Base-by-base conservation (phyloP, 106 monocot species). In the Acorus gramineus region DNA sequence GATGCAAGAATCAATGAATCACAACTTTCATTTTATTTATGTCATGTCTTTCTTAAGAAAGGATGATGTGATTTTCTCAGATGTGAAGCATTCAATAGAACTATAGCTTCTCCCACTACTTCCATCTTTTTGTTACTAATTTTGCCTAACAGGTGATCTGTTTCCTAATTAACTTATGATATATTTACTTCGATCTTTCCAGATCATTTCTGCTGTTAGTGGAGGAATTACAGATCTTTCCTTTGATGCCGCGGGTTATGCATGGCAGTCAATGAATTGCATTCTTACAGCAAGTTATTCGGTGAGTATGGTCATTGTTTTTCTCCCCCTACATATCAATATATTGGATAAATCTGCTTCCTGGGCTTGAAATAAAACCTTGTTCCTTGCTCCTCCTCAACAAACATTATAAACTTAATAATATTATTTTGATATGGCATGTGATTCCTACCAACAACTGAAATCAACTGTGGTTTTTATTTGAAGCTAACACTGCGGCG, bases 221-320 rank as follows among this genome's bases (percentile, higher is more conserved):
- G 85, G 85, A 28, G 85, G 85, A 49, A 59, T 70, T 28, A 85
- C 85, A 9, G 85, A 85, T 72, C 69, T 85, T 5, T 75, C 81
- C 8, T 85, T 81, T 70, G 11, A 85, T 85, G 72, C 78, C 42
- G 57, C 70, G 14, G 85, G 85, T 47, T 85, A 85, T 67, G 63
- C 57, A 46, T 85, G 85, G 85, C 85, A 85, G 67, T 62, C 71
- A 47, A 6, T 78, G 8, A 85, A 85, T 69, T 85, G 85, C 59
- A 64, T 86, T 72, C 61, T 86, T 58, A 86, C 86, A 11, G 86
- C 86, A 57, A 64, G 75, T 44, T 86, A 86, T 62, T 86, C 86
- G 44, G 86, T 86, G 63, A 75, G 73, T 73, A 8, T 11, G 6
- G 7, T 2, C 4, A 47, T 3, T 11, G 5, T 8, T 28, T 49